Conservation (phyloP, 148 eudicot species). For the Chenopodium album region DNA sequence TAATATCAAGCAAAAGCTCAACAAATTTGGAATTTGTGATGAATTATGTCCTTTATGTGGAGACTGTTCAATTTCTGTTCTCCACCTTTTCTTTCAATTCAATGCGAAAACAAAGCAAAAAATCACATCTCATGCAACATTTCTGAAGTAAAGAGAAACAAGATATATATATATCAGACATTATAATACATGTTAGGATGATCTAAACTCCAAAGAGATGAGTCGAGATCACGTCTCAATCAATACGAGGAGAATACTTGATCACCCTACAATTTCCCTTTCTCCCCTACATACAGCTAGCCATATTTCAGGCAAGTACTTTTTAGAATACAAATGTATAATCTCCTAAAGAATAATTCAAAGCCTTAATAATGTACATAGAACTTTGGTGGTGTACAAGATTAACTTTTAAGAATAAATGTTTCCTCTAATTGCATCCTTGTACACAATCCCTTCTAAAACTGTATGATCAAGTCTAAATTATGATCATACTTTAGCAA, state of each 20-base stretch:
- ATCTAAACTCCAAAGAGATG: neutral
- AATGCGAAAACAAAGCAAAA: neutral
- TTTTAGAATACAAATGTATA: neutral
- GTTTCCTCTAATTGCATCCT: conserved; percentile 4
- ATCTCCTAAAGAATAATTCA: neutral
- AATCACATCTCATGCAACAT: neutral
- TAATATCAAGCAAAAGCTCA: neutral
- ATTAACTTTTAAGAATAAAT: neutral
- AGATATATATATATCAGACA: neutral
- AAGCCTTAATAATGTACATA: neutral
- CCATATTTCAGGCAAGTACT: neutral
- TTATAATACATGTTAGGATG: neutral
- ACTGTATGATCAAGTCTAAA: neutral
- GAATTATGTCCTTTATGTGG: too few species aligned
- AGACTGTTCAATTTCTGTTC: too few species aligned
- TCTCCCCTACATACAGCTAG: neutral
- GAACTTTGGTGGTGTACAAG: neutral
- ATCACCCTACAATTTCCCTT: neutral
- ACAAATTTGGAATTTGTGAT: too few species aligned
- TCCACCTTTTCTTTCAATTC: neutral
- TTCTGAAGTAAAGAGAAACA: neutral
- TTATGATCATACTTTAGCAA: neutral
- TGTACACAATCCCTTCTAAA: neutral
- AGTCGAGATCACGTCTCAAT: neutral
- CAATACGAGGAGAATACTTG: too few species aligned